Conservation (phyloP, 305 asterid species). For the Salvia sclarea region DNA sequence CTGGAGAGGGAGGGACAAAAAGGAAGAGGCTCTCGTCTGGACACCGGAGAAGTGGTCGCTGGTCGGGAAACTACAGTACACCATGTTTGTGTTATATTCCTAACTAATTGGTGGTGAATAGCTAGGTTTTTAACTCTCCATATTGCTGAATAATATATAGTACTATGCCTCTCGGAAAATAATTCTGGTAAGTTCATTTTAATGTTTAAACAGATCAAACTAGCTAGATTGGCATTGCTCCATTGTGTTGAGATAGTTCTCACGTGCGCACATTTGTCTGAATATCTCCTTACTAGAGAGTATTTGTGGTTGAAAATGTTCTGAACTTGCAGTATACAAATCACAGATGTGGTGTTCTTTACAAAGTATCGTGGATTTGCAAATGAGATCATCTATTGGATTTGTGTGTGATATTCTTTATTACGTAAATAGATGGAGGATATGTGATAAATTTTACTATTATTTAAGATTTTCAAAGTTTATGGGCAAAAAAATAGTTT, state of each 20-base stretch:
- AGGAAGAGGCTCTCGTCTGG: neutral
- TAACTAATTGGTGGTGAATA: slow-evolving; percentile 5
- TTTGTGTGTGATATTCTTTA: too few species aligned
- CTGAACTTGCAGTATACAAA: neutral
- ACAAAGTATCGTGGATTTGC: too few species aligned
- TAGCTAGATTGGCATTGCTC: neutral
- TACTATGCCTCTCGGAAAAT: neutral
- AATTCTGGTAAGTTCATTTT: neutral
- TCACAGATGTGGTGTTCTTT: neutral
- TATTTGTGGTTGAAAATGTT: neutral
- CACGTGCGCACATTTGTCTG: neutral
- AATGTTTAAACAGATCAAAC: slow-evolving; percentile 6
- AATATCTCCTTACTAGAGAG: neutral
- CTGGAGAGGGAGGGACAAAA: neutral
- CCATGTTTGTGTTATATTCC: slow-evolving; percentile 18
- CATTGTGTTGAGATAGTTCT: neutral
- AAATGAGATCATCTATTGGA: too few species aligned
- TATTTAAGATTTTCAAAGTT: too few species aligned
- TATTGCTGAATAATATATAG: neutral
- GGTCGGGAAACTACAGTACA: slow-evolving; percentile 1
- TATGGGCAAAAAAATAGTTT: too few species aligned
- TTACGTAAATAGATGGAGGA: too few species aligned
- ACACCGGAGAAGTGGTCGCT: slow-evolving; percentile 14
- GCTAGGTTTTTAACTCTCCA: slow-evolving; percentile 4
- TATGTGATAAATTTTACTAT: too few species aligned